Percentiles rank a stretch among this genome's conserved stretches.
These are phyloP conservation scores for Scheffersomyces amazonensis DNA, from an alignment of 805 yeast species.

Conservation along the genomic window DNA sequence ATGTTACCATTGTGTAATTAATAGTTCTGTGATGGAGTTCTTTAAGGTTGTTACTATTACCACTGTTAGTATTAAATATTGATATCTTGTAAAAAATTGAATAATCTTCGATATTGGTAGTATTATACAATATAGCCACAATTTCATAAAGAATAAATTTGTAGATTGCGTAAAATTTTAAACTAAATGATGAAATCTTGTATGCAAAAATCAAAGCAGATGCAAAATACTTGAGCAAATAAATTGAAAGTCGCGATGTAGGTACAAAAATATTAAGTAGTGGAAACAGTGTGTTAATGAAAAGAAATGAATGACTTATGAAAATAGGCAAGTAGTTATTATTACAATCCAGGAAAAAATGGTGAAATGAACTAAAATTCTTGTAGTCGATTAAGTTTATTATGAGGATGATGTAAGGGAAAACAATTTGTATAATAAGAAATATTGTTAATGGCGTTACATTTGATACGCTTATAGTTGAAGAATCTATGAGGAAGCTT, in stretches of 20 bases:
- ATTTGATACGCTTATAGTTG: too few species aligned
- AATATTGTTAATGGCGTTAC: neutral
- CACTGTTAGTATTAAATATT: too few species aligned
- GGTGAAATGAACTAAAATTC: neutral
- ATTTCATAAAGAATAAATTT: constrained; percentile 31
- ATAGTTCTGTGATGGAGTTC: too few species aligned
- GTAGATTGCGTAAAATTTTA: constrained; percentile 33
- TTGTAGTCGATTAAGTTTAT: constrained; percentile 7
- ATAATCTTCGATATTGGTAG: constrained; percentile 7
- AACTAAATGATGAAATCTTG: constrained; percentile 17
- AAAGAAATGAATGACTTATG: constrained; percentile 32
- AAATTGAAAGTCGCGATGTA: too few species aligned
- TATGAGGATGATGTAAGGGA: constrained; percentile 10
- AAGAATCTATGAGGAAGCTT: neutral
- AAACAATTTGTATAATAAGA: constrained; percentile 8
- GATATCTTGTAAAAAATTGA: constrained; percentile 10
- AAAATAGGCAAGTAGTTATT: constrained; percentile 33
- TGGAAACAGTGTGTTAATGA: constrained; percentile 19
- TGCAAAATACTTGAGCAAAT: too few species aligned
- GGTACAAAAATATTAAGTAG: too few species aligned
- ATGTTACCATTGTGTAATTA: too few species aligned
- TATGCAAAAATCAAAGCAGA: constrained; percentile 14
- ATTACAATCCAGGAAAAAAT: constrained; percentile 22
- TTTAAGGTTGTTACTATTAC: too few species aligned
- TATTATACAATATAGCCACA: constrained; percentile 11